phyloP scores from a whole-genome alignment of 2,329 filamentous ascomycete genomes.

The Trichoderma sp. region DNA sequence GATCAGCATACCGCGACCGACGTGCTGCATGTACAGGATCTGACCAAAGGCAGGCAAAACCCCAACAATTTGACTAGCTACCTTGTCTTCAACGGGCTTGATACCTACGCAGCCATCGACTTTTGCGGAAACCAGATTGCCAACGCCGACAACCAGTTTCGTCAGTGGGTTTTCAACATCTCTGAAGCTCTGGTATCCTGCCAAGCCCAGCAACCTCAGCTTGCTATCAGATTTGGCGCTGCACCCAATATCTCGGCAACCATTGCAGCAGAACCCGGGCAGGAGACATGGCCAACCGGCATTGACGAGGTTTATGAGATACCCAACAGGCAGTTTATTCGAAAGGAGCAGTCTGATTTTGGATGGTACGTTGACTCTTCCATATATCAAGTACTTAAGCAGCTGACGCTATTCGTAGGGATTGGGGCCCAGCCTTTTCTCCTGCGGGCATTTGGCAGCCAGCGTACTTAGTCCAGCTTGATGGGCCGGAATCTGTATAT shows the following conservation, averaged over 20 bases:
- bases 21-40: constrained; percentile 8
- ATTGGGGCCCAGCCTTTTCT: constrained; percentile 13
- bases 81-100: constrained; percentile 17
- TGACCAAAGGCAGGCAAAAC: neutral
- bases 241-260: constrained; percentile 16
- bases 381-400: neutral
- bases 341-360: constrained; percentile 17
- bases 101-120: constrained; percentile 12
- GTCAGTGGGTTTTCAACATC: constrained; percentile 19
- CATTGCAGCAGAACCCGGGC: constrained; percentile 1
- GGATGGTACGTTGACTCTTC: constrained; percentile 6
- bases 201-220: neutral
- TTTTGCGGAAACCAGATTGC: constrained; percentile 10
- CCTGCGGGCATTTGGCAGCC: constrained; percentile 19
- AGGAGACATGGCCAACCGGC: constrained; percentile 17
- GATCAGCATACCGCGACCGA: neutral
- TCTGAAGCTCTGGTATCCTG: constrained; percentile 9
- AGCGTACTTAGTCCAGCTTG: constrained; percentile 13
- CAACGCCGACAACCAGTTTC: constrained; percentile 16
- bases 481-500: neutral
- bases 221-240: constrained; percentile 8
- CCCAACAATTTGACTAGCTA: neutral
- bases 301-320: constrained; percentile 17
- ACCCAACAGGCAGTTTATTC: constrained; percentile 8
- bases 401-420: neutral